Conservation (phyloP, 2,329 filamentous ascomycete species). For the Epichloe baconii region DNA sequence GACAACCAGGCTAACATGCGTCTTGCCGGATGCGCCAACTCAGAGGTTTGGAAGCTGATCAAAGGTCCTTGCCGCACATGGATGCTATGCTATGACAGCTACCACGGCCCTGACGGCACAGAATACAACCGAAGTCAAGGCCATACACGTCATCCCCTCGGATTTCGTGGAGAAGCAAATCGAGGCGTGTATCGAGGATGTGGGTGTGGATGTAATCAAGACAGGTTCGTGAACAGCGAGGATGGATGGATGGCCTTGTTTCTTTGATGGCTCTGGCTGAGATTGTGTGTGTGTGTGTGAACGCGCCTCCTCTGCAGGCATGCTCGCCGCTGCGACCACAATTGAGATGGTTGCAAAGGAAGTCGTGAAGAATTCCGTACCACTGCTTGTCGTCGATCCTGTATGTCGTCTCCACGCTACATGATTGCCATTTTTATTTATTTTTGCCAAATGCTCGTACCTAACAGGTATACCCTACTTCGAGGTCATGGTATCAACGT, state of each 20-base stretch:
- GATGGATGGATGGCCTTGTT: no score
- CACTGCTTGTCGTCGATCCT: conserved; percentile 24
- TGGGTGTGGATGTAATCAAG: conserved; percentile 83
- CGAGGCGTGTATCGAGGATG: conserved; percentile 68
- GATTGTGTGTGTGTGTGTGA: no score
- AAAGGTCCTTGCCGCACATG: conserved; percentile 84
- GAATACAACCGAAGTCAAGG: conserved; percentile 75
- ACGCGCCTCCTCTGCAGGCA: conserved; percentile 15
- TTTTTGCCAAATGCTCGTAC: background rate
- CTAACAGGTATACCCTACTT: conserved; percentile 7
- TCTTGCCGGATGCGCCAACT: background rate
- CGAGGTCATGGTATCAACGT: conserved; percentile 85
- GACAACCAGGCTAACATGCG: background rate
- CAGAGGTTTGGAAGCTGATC: conserved; percentile 88
- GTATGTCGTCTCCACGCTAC: conserved; percentile 12
- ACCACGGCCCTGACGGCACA: conserved; percentile 94
- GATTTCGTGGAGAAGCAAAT: conserved; percentile 76
- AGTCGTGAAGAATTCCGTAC: conserved; percentile 18
- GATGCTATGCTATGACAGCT: conserved; percentile 90
- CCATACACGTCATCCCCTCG: conserved; percentile 66
- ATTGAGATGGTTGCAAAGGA: conserved; percentile 22
- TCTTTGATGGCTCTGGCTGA: background rate
- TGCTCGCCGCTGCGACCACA: conserved; percentile 25
- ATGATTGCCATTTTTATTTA: background rate
- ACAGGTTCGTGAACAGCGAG: conserved; percentile 46